Base-by-base conservation (phyloP, 2,329 filamentous ascomycete species). In the Fusarium sororula region DNA sequence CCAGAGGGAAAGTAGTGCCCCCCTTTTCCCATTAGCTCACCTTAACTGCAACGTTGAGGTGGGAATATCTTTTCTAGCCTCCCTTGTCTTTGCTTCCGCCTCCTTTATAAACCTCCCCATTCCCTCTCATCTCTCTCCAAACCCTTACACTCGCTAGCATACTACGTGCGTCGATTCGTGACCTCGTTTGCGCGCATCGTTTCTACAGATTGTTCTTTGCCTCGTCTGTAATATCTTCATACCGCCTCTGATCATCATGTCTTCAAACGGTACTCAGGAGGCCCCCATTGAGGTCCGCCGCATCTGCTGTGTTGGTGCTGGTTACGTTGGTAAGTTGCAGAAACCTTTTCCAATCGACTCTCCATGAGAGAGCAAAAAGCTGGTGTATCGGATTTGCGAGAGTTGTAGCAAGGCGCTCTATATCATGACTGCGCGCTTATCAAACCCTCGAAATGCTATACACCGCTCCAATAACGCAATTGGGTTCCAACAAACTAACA, bases 251-350 rank as follows among this genome's bases (percentile, higher is more conserved):
- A 63, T 70, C 73, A 71, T 57, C 74, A 78, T 78, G 76, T 76
- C 79, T 51, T 64, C 77, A 73, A 82, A 83, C 74, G 81, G 79
- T 74, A 66, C 64, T 38, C 63, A 75, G 42, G 67, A 75, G 17
- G 72, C 68, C 35, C 78, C 77, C 54, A 79, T 82, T 75, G 75
- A 79, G 56, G 81, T 92, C 44, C 84, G 83, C 77, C 91, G 89
- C 78, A 90, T 94, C 59, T 94, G 92, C 82, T 94, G 91, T 79
- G 90, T 94, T 71, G 92, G 92, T 56, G 92, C 92, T 75, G 92
- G 92, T 75, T 94, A 94, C 80, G 91, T 94, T 73, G 92, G 91
- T 93, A 86, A 77, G 90, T 85, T 15, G 20, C 26, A 39, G 53
- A 28, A 61, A 41, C 39, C 44, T 35, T 26, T 37, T 14, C 13